Conservation (phyloP, 1,139 yeast genomes). For the Saccharomyces pastorianus region DNA sequence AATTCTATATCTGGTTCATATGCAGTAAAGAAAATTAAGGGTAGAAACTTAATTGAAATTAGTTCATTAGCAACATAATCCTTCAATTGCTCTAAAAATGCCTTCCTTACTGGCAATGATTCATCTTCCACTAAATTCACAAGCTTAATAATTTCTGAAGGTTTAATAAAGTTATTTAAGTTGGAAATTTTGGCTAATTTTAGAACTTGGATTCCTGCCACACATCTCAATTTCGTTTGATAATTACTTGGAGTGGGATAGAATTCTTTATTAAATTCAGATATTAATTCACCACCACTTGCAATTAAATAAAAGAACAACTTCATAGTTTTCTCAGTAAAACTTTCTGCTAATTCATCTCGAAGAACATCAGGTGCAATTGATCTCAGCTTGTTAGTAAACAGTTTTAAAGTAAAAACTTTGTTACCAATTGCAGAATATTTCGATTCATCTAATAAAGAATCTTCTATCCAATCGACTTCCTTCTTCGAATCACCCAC, state of each 20-base stretch:
- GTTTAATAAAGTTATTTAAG: conserved; percentile 47
- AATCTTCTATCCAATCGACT: conserved; percentile 44
- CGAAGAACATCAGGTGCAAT: conserved; percentile 29
- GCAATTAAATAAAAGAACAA: conserved; percentile 58
- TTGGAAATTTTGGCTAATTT: conserved; percentile 53
- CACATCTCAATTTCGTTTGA: conserved; percentile 55
- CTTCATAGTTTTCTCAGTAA: conserved; percentile 59
- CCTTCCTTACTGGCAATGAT: conserved; percentile 46
- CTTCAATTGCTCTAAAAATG: conserved; percentile 47
- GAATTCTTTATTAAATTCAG: conserved; percentile 35
- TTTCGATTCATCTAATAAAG: conserved; percentile 33
- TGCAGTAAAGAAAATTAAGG: conserved; percentile 65
- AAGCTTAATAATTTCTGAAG: conserved; percentile 45
- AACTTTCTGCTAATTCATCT: conserved; percentile 31
- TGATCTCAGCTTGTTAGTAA: conserved; percentile 56
- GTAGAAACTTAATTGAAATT: conserved; percentile 58
- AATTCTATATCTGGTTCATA: conserved; percentile 57
- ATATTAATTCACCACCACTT: conserved; percentile 75
- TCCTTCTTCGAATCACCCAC: conserved; percentile 23
- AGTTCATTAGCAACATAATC: conserved; percentile 43
- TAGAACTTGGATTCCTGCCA: conserved; percentile 59
- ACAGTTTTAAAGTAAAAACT: conserved; percentile 47
- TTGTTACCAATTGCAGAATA: conserved; percentile 38
- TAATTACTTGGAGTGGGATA: conserved; percentile 59
- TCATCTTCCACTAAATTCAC: conserved; percentile 63